A percentile compares a stretch with the other conserved stretches of the same genome.
These are phyloP conservation scores for Cladobotryum protrusum DNA, from an alignment of 2,329 filamentous ascomycete species.

Conservation along the genomic window DNA sequence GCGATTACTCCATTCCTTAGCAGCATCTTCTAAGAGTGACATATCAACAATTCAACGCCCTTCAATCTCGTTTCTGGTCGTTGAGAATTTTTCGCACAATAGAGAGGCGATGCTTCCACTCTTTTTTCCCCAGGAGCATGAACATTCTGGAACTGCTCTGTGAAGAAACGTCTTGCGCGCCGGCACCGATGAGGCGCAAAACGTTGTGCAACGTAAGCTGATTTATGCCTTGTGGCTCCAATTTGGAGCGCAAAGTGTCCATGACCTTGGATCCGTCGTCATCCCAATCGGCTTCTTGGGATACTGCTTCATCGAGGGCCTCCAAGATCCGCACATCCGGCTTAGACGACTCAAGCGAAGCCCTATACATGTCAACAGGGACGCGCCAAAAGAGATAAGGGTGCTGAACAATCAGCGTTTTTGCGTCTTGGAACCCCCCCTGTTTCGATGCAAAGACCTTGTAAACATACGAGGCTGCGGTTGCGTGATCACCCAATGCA, in stretches of 20 bases:
- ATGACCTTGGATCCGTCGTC: slow-evolving; percentile 13
- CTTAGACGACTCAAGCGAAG: slow-evolving; percentile 17
- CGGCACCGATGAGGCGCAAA: slow-evolving; percentile 27
- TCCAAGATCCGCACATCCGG: slow-evolving; percentile 17
- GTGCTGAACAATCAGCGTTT: slow-evolving; percentile 21
- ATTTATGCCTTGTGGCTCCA: slow-evolving; percentile 14
- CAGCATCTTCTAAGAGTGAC: no score
- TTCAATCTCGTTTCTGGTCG: slow-evolving; percentile 7
- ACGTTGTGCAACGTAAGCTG: slow-evolving; percentile 21
- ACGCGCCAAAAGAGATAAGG: slow-evolving; percentile 36
- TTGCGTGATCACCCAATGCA: slow-evolving; percentile 12
- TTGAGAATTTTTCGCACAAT: slow-evolving; percentile 18
- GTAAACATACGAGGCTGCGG: slow-evolving; percentile 17
- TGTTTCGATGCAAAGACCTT: slow-evolving; percentile 16
- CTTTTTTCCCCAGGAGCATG: slow-evolving; percentile 28
- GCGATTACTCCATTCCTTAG: no score
- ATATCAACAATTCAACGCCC: no score
- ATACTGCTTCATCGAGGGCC: slow-evolving; percentile 21
- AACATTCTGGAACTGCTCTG: slow-evolving; percentile 26
- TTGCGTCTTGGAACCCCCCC: slow-evolving; percentile 19
- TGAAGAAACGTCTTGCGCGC: slow-evolving; percentile 22
- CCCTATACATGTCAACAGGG: slow-evolving; percentile 23
- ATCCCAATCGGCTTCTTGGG: slow-evolving; percentile 12
- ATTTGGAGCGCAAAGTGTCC: slow-evolving; percentile 11
- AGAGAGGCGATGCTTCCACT: slow-evolving; percentile 25